Evolutionary conservation across 345 rosid genomes (phyloP), one percentile per base, ranked within the genome.

Genomic region (Fremontodendron californicum): DNA sequence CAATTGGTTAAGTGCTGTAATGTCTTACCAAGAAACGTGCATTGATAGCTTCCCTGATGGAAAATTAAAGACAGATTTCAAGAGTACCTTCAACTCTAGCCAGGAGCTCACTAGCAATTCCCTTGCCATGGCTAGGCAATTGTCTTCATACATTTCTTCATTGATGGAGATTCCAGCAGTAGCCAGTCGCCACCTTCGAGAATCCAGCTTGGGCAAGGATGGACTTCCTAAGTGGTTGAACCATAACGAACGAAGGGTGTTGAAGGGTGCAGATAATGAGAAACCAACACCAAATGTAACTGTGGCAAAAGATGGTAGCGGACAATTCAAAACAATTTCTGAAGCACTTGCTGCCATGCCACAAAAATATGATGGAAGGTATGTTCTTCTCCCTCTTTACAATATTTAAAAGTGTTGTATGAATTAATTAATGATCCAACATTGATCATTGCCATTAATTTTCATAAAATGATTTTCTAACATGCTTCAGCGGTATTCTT

Each of bases 41-140:
- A 75, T 91, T 12, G 98, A 94, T 60, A 93, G 90, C 3, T 94
- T n/a, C n/a, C n/a, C n/a, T n/a, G n/a, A n/a, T n/a, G n/a, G n/a
- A n/a, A n/a, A n/a, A n/a, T n/a, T n/a, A n/a, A n/a, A n/a, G n/a
- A n/a, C n/a, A n/a, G n/a, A n/a, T n/a, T n/a, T n/a, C n/a, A n/a
- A n/a, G n/a, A 84, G 83, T 60, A 74, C 62, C 2, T 71, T 90
- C 33, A 84, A 84, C 16, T 62, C 81, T 10, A 71, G 93, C 37
- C 84, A 82, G 51, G 82, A 84, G 57, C 81, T 88, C 27, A 88
- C 97, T 0, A 92, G 97, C 75, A 94, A 92, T 71, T 86, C 95
- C 13, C 93, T 94, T 2, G 94, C 98, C 13, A 80, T 94, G 76
- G 79, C 85, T 6, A 73, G 83, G 2, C 81, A 87, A 29, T 71